Conservation (phyloP, 2,329 filamentous ascomycete genomes). For the Aspergillaceae sp. region DNA sequence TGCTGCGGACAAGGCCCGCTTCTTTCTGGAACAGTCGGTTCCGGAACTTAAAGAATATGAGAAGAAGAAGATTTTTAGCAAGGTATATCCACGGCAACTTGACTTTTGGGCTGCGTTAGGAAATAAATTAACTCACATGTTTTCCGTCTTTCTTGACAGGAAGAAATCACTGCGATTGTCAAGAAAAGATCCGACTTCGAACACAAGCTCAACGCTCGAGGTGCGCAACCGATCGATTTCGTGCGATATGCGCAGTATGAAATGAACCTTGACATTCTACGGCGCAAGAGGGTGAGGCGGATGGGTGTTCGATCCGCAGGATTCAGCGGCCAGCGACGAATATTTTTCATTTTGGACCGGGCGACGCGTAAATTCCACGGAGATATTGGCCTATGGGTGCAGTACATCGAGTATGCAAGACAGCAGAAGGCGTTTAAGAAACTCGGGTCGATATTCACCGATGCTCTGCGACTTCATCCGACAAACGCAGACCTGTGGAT, state of each 20-base stretch:
- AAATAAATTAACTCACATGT: constrained; percentile 4
- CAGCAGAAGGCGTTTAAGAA: constrained; percentile 57
- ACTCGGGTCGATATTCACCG: constrained; percentile 51
- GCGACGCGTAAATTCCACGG: constrained; percentile 77
- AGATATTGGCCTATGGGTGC: constrained; percentile 73
- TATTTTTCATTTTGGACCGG: constrained; percentile 84
- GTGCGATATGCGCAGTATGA: constrained; percentile 70
- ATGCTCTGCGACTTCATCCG: constrained; percentile 76
- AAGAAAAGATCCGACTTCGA: constrained; percentile 89
- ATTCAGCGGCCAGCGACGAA: constrained; percentile 67
- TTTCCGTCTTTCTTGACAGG: constrained; percentile 40
- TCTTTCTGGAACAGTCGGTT: constrained; percentile 85
- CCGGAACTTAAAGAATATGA: constrained; percentile 89
- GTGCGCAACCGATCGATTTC: constrained; percentile 68
- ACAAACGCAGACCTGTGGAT: constrained; percentile 78
- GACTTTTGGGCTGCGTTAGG: not conserved
- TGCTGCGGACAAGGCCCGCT: constrained; percentile 87
- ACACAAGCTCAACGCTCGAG: constrained; percentile 77
- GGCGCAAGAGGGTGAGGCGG: constrained; percentile 72
- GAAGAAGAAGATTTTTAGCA: constrained; percentile 80
- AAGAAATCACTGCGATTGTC: constrained; percentile 83
- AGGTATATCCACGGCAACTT: constrained; percentile 43
- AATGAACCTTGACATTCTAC: constrained; percentile 61
- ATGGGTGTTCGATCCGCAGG: constrained; percentile 65
- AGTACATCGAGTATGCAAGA: constrained; percentile 76